Evolutionary conservation across 1,284 basidiomycete species (phyloP), one percentile per base, ranked within the genome.

Genomic region (Ceratobasidium sp.): DNA sequence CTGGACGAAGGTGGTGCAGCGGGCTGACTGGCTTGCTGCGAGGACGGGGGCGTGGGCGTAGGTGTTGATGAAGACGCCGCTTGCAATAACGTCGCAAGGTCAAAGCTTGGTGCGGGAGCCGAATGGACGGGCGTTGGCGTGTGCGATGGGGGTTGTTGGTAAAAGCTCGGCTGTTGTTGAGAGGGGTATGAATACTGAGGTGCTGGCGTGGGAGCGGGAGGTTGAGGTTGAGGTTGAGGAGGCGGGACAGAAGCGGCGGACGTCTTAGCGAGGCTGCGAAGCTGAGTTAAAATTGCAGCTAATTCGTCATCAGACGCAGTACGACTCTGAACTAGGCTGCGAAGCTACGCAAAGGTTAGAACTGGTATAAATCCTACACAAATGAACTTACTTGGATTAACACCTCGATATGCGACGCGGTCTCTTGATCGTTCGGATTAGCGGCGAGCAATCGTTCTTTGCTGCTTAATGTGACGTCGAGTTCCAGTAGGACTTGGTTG

Each of bases 291-390:
- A 75, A 97, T 96, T 82, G 95, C 93, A 56, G 88, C 88, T 40
- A 97, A 87, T 82, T 97, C 94, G 38, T 91, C 90, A 81, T 93
- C 91, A 1, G 94, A 94, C 20, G 96, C 91, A 17, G 93, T 92
- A 1, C 91, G 83, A 23, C 82, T 89, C 82, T 94, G 91, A 0
- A 96, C 93, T 46, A 96, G 87, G 73, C 88, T 89, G 69, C 93
- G 92, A 78, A 97, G 86, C 94, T 96, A 80, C 13, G 57, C 46
- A 70, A 56, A 68, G 67, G 23, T 77, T 33, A 61, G 77, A 56
- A 78, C 42, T 5, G 44, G 42, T 50, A 7, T 54, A 62, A 57
- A 12, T 54, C 42, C 46, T 26, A 77, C 17, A 42, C n/a, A 54
- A 10, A 56, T 33, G 54, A 23, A 84, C 90, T 67, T 82, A 94